Percentiles rank a stretch among this genome's conserved stretches.
These are phyloP conservation scores for Tolypocladium endophyticum DNA, from an alignment of 2,329 filamentous ascomycete genomes.

Conservation along the genomic window DNA sequence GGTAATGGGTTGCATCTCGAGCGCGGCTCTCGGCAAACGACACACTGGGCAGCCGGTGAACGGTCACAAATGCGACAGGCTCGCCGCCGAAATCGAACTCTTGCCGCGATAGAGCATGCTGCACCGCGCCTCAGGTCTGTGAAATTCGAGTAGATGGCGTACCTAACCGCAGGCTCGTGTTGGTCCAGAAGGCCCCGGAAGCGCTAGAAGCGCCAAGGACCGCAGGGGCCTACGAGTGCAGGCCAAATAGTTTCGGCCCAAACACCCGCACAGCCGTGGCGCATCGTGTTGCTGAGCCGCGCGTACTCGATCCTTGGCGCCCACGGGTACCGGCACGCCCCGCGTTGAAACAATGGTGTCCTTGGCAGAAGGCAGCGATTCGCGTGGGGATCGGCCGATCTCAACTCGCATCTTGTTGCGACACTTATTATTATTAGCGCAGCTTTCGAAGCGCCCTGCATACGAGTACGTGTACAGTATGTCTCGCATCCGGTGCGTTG, in stretches of 20 bases:
- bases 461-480: too few relatives aligned
- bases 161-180: not conserved
- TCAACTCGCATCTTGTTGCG: not conserved
- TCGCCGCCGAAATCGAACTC: not conserved
- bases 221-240: too few relatives aligned
- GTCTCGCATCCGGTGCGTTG: too few relatives aligned
- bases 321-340: not conserved
- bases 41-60: not conserved
- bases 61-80: not conserved
- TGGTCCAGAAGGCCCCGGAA: not conserved
- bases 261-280: not conserved
- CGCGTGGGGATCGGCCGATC: not conserved
- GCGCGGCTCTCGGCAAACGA: not conserved
- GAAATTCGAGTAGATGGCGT: too few relatives aligned
- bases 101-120: not conserved
- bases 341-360: not conserved
- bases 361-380: not conserved
- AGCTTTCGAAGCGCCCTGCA: too few relatives aligned
- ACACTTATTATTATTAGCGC: too few relatives aligned
- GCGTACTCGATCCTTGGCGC: not conserved
- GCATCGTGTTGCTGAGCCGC: not conserved
- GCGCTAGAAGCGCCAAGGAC: not conserved
- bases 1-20: not conserved
- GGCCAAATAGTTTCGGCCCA: not conserved
- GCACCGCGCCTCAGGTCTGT: too few relatives aligned